Evolutionary conservation across 495 filamentous ascomycete genomes (phyloP).

Genomic region (Stereocaulon alpinum): DNA sequence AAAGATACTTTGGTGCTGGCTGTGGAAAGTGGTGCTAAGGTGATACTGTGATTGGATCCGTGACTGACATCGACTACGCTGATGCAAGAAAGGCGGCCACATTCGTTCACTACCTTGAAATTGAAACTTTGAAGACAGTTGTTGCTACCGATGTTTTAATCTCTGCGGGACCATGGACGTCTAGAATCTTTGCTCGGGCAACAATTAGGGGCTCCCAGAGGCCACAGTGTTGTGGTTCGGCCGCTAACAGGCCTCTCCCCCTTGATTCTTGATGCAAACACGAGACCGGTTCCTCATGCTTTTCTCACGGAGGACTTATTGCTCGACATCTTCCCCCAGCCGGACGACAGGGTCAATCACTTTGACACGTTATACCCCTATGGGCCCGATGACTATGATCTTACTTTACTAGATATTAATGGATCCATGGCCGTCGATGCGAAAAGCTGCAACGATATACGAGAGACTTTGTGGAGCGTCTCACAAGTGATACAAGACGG

Average conservation of each 20-base stretch:
- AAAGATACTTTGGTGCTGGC: no score
- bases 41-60: background rate
- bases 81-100: constrained; percentile 1
- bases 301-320: background rate
- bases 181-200: constrained; percentile 2
- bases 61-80: constrained; percentile 8
- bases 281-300: background rate
- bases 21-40: no score
- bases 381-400: constrained; percentile 14
- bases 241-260: constrained; percentile 6
- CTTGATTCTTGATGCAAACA: constrained; percentile 10
- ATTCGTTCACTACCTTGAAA: constrained; percentile 2
- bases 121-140: background rate
- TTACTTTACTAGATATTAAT: constrained; percentile 7
- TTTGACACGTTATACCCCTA: constrained; percentile 16
- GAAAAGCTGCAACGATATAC: constrained; percentile 6
- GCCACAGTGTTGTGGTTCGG: background rate
- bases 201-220: constrained; percentile 5
- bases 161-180: constrained; percentile 17
- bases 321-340: constrained; percentile 11
- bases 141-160: constrained; percentile 14
- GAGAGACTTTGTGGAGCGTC: background rate
- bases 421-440: constrained; percentile 5
- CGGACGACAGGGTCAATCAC: constrained; percentile 7
- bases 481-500: constrained; percentile 4